These are phyloP conservation scores for Verbascum thapsus DNA, from an alignment of 257 asterid genomes.

Conservation along the genomic window DNA sequence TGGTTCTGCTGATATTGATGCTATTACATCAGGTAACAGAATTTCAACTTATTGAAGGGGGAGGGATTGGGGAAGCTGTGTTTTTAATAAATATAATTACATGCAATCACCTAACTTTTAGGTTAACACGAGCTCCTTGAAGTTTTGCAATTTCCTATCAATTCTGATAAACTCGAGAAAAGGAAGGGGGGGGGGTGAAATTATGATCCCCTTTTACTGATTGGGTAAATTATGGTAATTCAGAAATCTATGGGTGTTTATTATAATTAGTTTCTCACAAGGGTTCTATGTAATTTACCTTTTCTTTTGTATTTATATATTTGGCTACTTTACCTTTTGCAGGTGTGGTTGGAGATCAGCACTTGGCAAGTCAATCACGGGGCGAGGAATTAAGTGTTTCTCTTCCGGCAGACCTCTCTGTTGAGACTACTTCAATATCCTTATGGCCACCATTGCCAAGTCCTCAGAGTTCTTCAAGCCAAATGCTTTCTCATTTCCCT, in stretches of 20 bases:
- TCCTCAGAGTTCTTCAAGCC: conserved; percentile 76
- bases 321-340: conserved; percentile 29
- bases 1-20: conserved; percentile 43
- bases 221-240: no score
- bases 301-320: conserved; percentile 13
- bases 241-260: no score
- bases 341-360: conserved; percentile 61
- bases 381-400: conserved; percentile 85
- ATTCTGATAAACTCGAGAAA: no score
- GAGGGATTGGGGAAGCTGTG: no score
- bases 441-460: conserved; percentile 88
- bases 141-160: no score
- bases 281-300: no score
- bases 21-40: conserved; percentile 50
- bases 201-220: no score
- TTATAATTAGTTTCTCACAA: no score
- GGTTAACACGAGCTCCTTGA: no score
- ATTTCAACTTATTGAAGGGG: conserved; percentile 12
- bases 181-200: no score
- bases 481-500: conserved; percentile 82
- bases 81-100: no score
- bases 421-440: conserved; percentile 89
- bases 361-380: conserved; percentile 55
- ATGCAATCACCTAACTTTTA: no score
- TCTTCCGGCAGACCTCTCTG: conserved; percentile 96